Base-by-base conservation (phyloP, 2,329 filamentous ascomycete genomes). In the Metarhizium rileyi region DNA sequence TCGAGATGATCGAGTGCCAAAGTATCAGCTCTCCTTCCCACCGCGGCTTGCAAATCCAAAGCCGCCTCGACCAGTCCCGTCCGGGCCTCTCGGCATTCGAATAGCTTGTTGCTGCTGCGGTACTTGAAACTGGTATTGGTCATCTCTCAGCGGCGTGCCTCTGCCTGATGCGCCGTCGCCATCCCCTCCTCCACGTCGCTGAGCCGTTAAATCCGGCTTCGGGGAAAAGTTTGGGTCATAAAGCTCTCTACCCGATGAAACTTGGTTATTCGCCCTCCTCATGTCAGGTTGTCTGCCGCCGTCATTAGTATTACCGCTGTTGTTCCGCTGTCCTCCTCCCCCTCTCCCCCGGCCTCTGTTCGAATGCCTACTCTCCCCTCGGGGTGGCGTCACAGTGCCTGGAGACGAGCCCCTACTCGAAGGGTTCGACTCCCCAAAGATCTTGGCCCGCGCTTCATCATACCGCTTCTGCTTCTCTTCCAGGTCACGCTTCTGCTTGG, bases 391-490 rank as follows among this genome's bases (percentile, higher is more conserved):
- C 41, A 77, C 72, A 43, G 71, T 78, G 9, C 80, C 80, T 0
- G 83, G 80, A 4, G 81, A 81, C 4, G 82, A 83, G 7, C 75
- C 72, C 1, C 81, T 78, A 0, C 83, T 77, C 7, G 71, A 72
- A 9, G 71, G 66, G 30, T 66, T 71, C 9, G 71, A 70, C 30
- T 79, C 81, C 20, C 90, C 90, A 66, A 96, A 91, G 49, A 96
- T 84, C 63, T 90, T 86, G 59, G 91, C 88, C 27, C 91, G 78
- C 5, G 84, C 87, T 70, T 95, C 90, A 53, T 94, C 87, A 64
- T 96, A 96, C 53, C 86, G 86, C 50, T 83, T 83, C 70, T 95
- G 87, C 71, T 93, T 95, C 70, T 95, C 90, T 62, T 94, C 90
- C 9, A 83, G 79, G 58, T 95, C 88, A 45, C 79, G 77, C 63